Evolutionary conservation across 306 rosid species (phyloP), one percentile per base, ranked within the genome.

Genomic region (Medicago arabica): DNA sequence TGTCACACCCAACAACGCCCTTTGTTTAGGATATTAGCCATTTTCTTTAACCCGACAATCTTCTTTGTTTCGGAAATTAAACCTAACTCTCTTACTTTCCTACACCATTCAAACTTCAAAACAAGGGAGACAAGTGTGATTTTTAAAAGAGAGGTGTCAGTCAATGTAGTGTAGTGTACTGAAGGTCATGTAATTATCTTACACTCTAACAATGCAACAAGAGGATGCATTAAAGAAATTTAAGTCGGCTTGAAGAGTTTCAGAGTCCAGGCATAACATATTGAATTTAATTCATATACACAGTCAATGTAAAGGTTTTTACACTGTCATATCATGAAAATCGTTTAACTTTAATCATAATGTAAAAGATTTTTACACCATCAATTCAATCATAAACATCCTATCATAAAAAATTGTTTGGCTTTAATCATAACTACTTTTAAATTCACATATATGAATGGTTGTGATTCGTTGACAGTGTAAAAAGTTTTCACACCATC

Each of bases 81-180:
- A 40, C 69, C 66, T 34, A 55, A 1, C 25, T 43, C 50, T 61
- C 25, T 14, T 19, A 38, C 67, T 39, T 41, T 47, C 44, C 65
- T 61, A 50, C n/a, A 23, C 25, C 67, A 62, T 71, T 71, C 49
- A 39, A 58, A 62, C 82, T 40, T 65, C 41, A 40, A 72, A 57
- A 18, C 41, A 64, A 50, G 15, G 72, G 43, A 19, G 31, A 25
- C 46, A 19, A 34, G 25, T 50, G 36, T 51, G 50, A 36, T 19
- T 61, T 70, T 65, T 7, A 59, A 61, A 78, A 71, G 59, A 21
- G 38, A 50, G 50, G 44, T 50, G 13, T 41, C 57, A 51, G 55
- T 21, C 55, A 65, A 14, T 49, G 54, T 9, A 43, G 25, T 63
- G 67, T 25, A 34, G 54, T 38, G 72, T 11, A 6, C 17, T 46